A percentile compares a stretch with the other conserved stretches of the same genome.
Evolutionary conservation across 2,329 filamentous ascomycete species (phyloP).

Genomic region (Pseudocercospora eumusae): DNA sequence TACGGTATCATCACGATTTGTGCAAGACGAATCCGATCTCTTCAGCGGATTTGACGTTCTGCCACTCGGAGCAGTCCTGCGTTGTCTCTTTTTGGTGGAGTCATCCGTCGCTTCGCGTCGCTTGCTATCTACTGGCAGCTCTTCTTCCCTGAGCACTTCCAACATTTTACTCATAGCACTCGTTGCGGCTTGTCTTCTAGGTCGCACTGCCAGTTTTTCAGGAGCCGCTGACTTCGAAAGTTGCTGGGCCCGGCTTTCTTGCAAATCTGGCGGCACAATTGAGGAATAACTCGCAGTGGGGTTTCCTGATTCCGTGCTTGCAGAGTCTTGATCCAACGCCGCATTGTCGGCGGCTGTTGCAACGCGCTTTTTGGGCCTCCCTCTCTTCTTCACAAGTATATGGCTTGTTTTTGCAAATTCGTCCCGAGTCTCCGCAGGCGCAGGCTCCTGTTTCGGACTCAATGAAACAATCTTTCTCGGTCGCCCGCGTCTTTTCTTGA

Average conservation of each 20-base stretch:
- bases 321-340: not conserved
- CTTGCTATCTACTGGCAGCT: slow-evolving; percentile 30
- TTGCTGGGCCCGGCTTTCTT: not conserved
- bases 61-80: not conserved
- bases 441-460: not conserved
- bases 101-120: slow-evolving; percentile 17
- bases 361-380: not conserved
- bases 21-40: not conserved
- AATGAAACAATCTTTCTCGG: not conserved
- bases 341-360: not conserved
- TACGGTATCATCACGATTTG: not conserved
- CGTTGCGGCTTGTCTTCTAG: slow-evolving; percentile 32
- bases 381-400: not conserved
- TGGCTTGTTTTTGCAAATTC: not conserved
- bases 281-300: not conserved
- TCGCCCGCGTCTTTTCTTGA: not conserved
- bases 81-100: not conserved
- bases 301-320: not conserved
- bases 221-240: not conserved
- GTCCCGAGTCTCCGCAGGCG: not conserved
- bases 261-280: not conserved
- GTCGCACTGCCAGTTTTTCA: slow-evolving; percentile 14
- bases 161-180: slow-evolving; percentile 29
- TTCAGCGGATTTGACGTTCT: not conserved
- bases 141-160: slow-evolving; percentile 31